Base-by-base conservation (phyloP, 2,329 filamentous ascomycete species). In the Trichoderma atrobrunneum region DNA sequence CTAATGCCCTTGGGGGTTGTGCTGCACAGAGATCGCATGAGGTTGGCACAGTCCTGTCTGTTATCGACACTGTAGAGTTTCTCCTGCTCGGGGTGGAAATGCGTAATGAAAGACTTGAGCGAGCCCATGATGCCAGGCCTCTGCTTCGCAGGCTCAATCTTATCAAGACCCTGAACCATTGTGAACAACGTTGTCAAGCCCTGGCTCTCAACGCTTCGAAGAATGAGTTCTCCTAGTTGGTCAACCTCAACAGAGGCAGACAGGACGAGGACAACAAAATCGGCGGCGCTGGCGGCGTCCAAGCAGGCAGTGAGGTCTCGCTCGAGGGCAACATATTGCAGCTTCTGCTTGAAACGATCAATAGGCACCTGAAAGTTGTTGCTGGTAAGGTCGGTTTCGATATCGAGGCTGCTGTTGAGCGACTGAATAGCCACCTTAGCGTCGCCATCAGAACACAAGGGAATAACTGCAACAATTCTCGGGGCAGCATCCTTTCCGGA, bases 131-230 rank as follows among this genome's bases (percentile, higher is more conserved):
- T 89, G 72, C 94, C 91, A 0, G 90, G 86, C 72, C 91, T 87
- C 80, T 92, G 91, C 82, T 98, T 98, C 10, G 90, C 86, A 0
- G 93, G 90, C 76, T 97, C 92, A 51, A 97, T 85, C 72, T 88
- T 88, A 71, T 95, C 91, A 14, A 98, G 84, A 6, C 91, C 90
- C 78, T 97, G 92, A 0, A 97, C 94, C 14, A 93, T 88, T 0
- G 93, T 94, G 78, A 97, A 89, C n/a, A 97, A 88, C 26, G 94
- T 98, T 1, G 95, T 97, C 76, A 99, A 90, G 78, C 96, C 96
- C 83, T 99, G 96, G 77, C 94, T 93, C 83, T 98, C 95, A 36
- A 98, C 91, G 62, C 92, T 92, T 77, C 93, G 90, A 74, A 99
- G 85, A 72, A 98, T 91, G 76, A 94, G 84, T 82, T 98, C 94